These are phyloP conservation scores for Lipomyces starkeyi DNA, from an alignment of 805 yeast genomes.

Conservation along the genomic window DNA sequence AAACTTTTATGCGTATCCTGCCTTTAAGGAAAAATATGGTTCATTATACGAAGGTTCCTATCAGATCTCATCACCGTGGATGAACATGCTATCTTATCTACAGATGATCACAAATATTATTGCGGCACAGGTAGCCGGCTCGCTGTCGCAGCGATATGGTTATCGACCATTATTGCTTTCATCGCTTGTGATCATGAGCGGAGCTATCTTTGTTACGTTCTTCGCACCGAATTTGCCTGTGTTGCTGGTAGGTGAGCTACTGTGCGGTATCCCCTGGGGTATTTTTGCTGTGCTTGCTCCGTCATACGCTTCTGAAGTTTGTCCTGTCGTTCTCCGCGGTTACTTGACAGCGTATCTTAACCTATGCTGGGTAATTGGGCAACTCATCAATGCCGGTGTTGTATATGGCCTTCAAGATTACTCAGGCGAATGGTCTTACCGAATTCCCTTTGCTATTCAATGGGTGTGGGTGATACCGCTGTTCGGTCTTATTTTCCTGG, in stretches of 20 bases:
- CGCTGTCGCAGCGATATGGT: conserved; percentile 54
- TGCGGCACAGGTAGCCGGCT: conserved; percentile 55
- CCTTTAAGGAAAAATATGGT: conserved; percentile 32
- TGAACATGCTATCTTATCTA: conserved; percentile 26
- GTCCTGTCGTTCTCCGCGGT: conserved; percentile 58
- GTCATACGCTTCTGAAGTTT: conserved; percentile 61
- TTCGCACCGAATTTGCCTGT: conserved; percentile 52
- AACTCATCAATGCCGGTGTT: conserved; percentile 60
- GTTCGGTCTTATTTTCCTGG: conserved; percentile 50
- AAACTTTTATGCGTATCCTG: conserved; percentile 50
- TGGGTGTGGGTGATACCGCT: conserved; percentile 60
- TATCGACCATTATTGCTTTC: conserved; percentile 52
- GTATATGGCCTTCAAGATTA: conserved; percentile 47
- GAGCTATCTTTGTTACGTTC: conserved; percentile 55
- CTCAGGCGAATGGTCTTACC: conserved; percentile 52
- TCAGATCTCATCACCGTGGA: conserved; percentile 41
- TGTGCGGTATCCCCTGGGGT: conserved; percentile 58
- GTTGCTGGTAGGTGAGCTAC: conserved; percentile 50
- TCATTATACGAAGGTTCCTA: conserved; percentile 15
- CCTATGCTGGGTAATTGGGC: conserved; percentile 63
- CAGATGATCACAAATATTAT: conserved; percentile 48
- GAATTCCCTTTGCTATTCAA: conserved; percentile 63
- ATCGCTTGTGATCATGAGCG: conserved; percentile 47
- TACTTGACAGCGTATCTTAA: conserved; percentile 58
- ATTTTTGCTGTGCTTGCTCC: conserved; percentile 58